Base-by-base conservation (phyloP, 768 basidiomycete species). In the Suillus hirtellus region DNA sequence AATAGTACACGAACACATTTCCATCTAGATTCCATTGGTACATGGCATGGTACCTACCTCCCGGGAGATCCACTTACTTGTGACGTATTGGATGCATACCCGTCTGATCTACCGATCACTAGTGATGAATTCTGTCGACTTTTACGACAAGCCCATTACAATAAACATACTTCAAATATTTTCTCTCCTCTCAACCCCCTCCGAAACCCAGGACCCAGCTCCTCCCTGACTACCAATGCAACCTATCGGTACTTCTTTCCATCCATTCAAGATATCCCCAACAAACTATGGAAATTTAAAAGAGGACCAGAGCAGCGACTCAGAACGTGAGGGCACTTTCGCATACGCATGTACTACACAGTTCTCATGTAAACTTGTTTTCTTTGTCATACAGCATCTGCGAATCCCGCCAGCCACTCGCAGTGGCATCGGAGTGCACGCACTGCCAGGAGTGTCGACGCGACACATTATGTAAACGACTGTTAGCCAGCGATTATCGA, bases 181-280 rank as follows among this genome's bases (percentile, higher is more conserved):
- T 44, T 71, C 60, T 76, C 75, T 64, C 74, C 74, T 21, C 42
- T 75, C 63, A 75, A 59, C 61, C 74, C 75, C 42, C 74, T 75
- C 42, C 75, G 72, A 55, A 24, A 65, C 3, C 21, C 68, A 8
- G n/a, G 60, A 2, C 55, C 65, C 60, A 60, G 64, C 31, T 34
- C 46, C 19, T 53, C 54, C 37, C 43, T 76, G n/a, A 66, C 66
- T 43, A 11, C 54, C 27, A 64, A 73, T 62, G 65, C 65, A 24
- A 60, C 49, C 8, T 73, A 67, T 47, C 65, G 19, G 21, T 11
- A 43, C 2, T 72, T 65, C 50, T 70, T 73, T 63, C 69, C 74
- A 4, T 72, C 75, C 12, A 61, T 49, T 49, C 49, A 49, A 49
- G 14, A 27, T 50, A 50, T 31, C 27, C 64, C 19, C 24, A 68